phyloP scores from a whole-genome alignment of 768 basidiomycete species.

The Amanita muscaria region DNA sequence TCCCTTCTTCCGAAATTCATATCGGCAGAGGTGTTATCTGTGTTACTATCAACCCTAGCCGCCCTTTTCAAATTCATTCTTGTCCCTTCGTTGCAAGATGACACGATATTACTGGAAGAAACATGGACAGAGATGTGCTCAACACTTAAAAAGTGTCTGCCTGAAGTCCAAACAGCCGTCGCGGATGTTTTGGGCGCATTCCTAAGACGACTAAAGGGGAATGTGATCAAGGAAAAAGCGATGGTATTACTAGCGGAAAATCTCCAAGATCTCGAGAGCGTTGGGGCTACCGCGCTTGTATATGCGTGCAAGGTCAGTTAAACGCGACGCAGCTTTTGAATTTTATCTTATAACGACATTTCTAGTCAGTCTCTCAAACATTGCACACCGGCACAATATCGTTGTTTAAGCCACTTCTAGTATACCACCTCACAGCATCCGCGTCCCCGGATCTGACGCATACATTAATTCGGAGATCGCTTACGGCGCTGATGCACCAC shows the following conservation, averaged over 20 bases:
- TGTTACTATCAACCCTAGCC: slow-evolving; percentile 60
- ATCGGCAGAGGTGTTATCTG: slow-evolving; percentile 49
- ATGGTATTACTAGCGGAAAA: slow-evolving; percentile 46
- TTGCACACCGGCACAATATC: slow-evolving; percentile 69
- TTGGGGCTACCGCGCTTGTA: slow-evolving; percentile 65
- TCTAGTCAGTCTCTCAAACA: slow-evolving; percentile 72
- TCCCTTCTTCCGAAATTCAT: slow-evolving; percentile 49
- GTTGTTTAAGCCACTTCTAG: slow-evolving; percentile 50
- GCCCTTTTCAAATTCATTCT: slow-evolving; percentile 66
- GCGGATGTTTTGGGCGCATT: slow-evolving; percentile 86
- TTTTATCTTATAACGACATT: slow-evolving; percentile 5
- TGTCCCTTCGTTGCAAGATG: slow-evolving; percentile 48
- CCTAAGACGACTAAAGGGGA: slow-evolving; percentile 57
- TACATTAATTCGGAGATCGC: slow-evolving; percentile 56
- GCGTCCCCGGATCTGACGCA: slow-evolving; percentile 33
- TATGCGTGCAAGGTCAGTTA: slow-evolving; percentile 65
- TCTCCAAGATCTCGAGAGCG: slow-evolving; percentile 45
- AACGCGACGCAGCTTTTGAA: slow-evolving; percentile 3
- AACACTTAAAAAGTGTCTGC: slow-evolving; percentile 48
- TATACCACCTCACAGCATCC: slow-evolving; percentile 37
- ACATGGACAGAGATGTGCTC: slow-evolving; percentile 51
- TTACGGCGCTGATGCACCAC: slow-evolving; percentile 81
- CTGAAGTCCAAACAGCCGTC: slow-evolving; percentile 67
- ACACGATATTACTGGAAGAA: slow-evolving; percentile 34
- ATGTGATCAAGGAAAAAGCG: slow-evolving; percentile 44